Evolutionary conservation across 352 stramenopile genomes (phyloP).

Genomic region (Phytopythium ostracodes): DNA sequence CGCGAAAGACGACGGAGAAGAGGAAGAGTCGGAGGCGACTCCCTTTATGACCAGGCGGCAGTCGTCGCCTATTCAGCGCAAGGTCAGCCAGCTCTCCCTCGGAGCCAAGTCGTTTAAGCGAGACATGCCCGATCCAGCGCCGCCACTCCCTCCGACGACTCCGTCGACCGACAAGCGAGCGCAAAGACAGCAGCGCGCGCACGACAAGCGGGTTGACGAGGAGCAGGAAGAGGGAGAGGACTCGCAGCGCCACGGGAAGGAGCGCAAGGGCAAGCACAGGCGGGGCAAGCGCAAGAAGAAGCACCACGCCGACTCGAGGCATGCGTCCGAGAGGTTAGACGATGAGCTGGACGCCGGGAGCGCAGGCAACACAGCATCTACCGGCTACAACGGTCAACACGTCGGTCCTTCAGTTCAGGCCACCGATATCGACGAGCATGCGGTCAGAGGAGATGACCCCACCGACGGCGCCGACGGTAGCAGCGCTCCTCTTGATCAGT

Average conservation of each 20-base stretch:
- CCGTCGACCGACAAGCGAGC: background rate
- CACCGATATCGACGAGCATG: no score
- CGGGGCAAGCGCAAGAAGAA: slow-evolving; percentile 1
- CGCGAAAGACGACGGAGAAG: slow-evolving; percentile 29
- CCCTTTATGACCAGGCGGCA: slow-evolving; percentile 7
- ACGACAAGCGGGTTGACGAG: background rate
- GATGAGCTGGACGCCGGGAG: background rate
- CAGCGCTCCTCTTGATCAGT: background rate
- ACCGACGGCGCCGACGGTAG: background rate
- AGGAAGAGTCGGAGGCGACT: slow-evolving; percentile 17
- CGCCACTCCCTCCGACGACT: background rate
- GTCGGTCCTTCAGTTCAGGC: background rate
- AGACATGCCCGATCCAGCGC: background rate
- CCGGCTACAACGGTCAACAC: background rate
- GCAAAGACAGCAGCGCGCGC: background rate
- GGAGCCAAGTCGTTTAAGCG: background rate
- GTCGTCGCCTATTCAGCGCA: slow-evolving; percentile 31
- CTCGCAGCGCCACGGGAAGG: background rate
- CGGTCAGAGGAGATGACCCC: background rate
- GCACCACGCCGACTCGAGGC: background rate
- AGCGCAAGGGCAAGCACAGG: background rate
- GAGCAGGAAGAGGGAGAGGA: background rate
- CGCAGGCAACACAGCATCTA: background rate
- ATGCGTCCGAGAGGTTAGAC: background rate
- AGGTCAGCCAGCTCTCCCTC: slow-evolving; percentile 19